These are phyloP conservation scores for Rutstroemia sp. DNA, from an alignment of 2,329 filamentous ascomycete genomes.

Conservation along the genomic window DNA sequence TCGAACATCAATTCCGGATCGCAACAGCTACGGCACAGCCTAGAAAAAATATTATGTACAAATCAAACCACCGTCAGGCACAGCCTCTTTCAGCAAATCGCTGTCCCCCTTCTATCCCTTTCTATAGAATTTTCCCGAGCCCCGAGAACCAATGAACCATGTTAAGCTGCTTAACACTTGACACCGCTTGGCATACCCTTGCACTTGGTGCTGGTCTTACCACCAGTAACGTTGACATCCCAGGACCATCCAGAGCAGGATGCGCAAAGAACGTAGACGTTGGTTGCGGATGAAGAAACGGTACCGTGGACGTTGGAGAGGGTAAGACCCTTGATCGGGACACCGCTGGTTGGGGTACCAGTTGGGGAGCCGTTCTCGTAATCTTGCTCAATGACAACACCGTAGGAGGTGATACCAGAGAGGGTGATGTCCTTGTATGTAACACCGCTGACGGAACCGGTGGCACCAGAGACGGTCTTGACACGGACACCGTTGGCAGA, in stretches of 20 bases:
- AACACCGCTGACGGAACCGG: slow-evolving; percentile 38
- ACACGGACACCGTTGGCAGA: slow-evolving; percentile 43
- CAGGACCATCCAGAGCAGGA: slow-evolving; percentile 47
- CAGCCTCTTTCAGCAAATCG: background rate
- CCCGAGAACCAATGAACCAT: background rate
- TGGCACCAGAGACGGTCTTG: slow-evolving; percentile 32
- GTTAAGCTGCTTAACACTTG: slow-evolving; percentile 16
- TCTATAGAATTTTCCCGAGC: background rate
- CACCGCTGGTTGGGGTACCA: slow-evolving; percentile 27
- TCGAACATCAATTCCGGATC: too few species aligned
- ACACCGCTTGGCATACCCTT: slow-evolving; percentile 29
- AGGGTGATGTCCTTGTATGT: slow-evolving; percentile 47
- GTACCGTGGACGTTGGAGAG: slow-evolving; percentile 37
- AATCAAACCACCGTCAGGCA: background rate
- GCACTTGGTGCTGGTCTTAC: slow-evolving; percentile 37
- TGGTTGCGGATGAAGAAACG: slow-evolving; percentile 32
- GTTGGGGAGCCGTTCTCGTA: slow-evolving; percentile 31
- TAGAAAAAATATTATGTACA: background rate
- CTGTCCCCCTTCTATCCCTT: too few species aligned
- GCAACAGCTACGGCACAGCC: too few species aligned
- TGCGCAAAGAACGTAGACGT: slow-evolving; percentile 48
- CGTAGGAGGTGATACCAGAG: slow-evolving; percentile 36
- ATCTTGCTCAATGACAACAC: slow-evolving; percentile 51
- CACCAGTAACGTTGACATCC: slow-evolving; percentile 44
- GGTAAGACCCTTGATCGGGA: slow-evolving; percentile 46